Percentiles rank a stretch among this genome's conserved stretches.
Evolutionary conservation across 768 basidiomycete species (phyloP).

Genomic region (Pleurotus cornucopiae): DNA sequence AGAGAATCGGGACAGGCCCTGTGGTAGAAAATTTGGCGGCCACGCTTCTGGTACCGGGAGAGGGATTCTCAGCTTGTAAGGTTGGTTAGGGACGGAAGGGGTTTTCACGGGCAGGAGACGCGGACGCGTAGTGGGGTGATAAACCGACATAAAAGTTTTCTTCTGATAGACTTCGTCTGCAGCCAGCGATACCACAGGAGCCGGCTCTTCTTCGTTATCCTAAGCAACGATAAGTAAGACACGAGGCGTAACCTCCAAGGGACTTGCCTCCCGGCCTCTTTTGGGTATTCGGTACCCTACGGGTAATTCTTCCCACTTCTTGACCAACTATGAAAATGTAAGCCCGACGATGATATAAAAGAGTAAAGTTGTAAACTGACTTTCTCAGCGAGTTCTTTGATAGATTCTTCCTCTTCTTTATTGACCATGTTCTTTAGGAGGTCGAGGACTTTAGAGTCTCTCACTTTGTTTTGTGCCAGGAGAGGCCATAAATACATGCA

Average conservation of each 20-base stretch:
- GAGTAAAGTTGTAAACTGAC: constrained; percentile 30
- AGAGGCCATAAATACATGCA: constrained; percentile 79
- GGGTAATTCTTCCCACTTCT: constrained; percentile 75
- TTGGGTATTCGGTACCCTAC: constrained; percentile 87
- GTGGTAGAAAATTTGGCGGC: no score
- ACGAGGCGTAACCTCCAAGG: neutral
- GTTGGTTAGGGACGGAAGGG: neutral
- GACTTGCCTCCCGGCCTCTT: constrained; percentile 33
- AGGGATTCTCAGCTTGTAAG: neutral
- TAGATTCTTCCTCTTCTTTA: constrained; percentile 45
- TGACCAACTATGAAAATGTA: constrained; percentile 51
- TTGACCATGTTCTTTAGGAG: constrained; percentile 54
- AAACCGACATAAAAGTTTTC: neutral
- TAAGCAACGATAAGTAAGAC: constrained; percentile 1
- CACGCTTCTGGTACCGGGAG: no score
- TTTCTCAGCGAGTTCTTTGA: constrained; percentile 58
- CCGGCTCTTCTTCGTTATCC: constrained; percentile 15
- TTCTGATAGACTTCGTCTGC: neutral
- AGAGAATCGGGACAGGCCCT: neutral
- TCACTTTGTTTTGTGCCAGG: constrained; percentile 85
- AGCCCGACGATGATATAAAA: neutral
- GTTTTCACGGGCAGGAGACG: neutral
- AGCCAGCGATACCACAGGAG: constrained; percentile 1
- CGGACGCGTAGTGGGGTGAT: neutral
- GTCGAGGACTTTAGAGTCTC: constrained; percentile 65